Percentiles rank a stretch among this genome's conserved stretches.
These are phyloP conservation scores for Cairneyella variabilis DNA, from an alignment of 495 filamentous ascomycete genomes.

Conservation along the genomic window DNA sequence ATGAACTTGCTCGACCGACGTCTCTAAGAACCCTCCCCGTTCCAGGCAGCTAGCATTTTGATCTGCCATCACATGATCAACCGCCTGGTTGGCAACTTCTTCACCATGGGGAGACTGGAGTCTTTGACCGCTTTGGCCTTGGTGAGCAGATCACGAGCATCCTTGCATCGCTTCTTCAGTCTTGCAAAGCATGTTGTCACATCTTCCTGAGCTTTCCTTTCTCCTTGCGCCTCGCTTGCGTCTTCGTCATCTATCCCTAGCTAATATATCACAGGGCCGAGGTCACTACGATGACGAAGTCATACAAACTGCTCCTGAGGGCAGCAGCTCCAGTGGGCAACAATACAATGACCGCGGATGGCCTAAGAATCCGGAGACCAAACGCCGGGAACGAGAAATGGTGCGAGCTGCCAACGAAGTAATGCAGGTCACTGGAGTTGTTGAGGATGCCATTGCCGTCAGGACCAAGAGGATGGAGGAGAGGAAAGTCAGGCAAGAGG, in stretches of 20 bases:
- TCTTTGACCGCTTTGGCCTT: constrained; percentile 47
- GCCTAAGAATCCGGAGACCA: constrained; percentile 57
- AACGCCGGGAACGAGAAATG: constrained; percentile 43
- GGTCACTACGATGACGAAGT: constrained; percentile 66
- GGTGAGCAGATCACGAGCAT: constrained; percentile 30
- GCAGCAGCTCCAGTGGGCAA: constrained; percentile 45
- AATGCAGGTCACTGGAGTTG: constrained; percentile 47
- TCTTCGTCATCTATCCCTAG: no score
- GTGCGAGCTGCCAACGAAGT: constrained; percentile 55
- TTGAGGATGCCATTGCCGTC: constrained; percentile 20
- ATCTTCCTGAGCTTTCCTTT: not conserved
- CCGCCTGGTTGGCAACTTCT: no score
- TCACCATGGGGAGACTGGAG: constrained; percentile 43
- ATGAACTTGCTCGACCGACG: no score
- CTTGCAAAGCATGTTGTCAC: not conserved
- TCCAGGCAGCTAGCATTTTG: no score
- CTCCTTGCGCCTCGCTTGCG: no score
- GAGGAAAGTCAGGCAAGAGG: constrained; percentile 11
- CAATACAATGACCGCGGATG: constrained; percentile 69
- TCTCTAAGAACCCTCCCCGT: no score
- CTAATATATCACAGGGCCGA: constrained; percentile 48
- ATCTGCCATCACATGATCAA: not conserved
- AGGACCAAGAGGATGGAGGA: constrained; percentile 6
- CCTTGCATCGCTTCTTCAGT: not conserved
- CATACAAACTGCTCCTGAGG: constrained; percentile 23